phyloP scores from a whole-genome alignment of 176 grass and related monocot genomes.

The Themeda triandra region DNA sequence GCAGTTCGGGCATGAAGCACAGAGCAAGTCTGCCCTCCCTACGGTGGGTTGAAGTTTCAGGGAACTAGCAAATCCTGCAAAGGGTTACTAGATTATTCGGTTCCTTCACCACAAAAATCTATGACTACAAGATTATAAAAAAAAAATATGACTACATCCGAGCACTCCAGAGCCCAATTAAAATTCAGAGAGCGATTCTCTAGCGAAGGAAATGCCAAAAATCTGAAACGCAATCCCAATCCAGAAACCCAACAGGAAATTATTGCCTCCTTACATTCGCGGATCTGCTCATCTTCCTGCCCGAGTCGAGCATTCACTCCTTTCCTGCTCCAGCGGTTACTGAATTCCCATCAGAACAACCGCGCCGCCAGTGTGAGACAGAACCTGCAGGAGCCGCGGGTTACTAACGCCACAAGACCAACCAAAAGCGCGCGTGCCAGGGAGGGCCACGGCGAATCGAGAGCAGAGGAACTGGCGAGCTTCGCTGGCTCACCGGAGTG shows the following conservation, averaged over 20 bases:
- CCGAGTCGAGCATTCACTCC: background rate
- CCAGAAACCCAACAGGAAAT: background rate
- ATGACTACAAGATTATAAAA: no score
- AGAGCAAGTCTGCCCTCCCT: background rate
- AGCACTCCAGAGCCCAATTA: background rate
- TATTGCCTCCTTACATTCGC: slow-evolving; percentile 41
- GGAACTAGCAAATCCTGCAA: background rate
- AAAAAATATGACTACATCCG: background rate
- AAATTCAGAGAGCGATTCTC: background rate
- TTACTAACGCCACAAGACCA: background rate
- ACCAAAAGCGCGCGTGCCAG: background rate
- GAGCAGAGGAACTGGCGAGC: background rate
- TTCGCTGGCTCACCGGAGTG: background rate
- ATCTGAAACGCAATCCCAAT: background rate
- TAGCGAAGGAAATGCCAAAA: background rate
- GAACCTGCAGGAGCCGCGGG: background rate
- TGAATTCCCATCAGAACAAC: background rate
- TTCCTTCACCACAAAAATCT: background rate
- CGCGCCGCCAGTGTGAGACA: no score
- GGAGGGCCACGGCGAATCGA: background rate
- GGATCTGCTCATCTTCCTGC: slow-evolving; percentile 51
- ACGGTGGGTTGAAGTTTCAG: background rate
- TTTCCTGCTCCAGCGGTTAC: background rate
- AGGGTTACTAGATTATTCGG: background rate
- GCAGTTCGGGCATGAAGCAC: background rate